Evolutionary conservation across 208 protist genomes (phyloP).

Genomic region (Leishmania gerbilli): DNA sequence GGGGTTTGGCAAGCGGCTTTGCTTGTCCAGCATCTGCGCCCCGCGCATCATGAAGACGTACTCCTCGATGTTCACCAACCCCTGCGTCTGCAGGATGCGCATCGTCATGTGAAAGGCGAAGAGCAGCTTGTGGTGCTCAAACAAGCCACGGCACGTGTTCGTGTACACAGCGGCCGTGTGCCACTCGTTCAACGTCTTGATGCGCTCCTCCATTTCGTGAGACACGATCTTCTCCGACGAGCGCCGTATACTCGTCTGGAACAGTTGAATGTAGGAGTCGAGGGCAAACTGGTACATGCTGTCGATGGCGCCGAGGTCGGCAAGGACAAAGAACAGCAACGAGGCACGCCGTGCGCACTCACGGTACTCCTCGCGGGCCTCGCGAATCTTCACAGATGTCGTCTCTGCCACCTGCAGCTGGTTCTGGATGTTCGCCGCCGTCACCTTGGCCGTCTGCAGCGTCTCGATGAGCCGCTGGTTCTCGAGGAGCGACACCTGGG

Average conservation of each 20-base stretch:
- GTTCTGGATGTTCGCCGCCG: slow-evolving; percentile 94
- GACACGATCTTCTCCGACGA: slow-evolving; percentile 90
- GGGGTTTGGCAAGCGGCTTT: slow-evolving; percentile 95
- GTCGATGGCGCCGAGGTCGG: slow-evolving; percentile 96
- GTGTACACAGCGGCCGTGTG: slow-evolving; percentile 98
- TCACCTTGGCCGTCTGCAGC: slow-evolving; percentile 97
- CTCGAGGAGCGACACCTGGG: slow-evolving; percentile 95
- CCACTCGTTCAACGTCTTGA: slow-evolving; percentile 96
- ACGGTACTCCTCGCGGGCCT: slow-evolving; percentile 96
- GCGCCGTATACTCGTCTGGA: slow-evolving; percentile 95
- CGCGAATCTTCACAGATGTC: slow-evolving; percentile 97
- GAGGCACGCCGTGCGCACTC: slow-evolving; percentile 95
- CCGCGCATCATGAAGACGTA: slow-evolving; percentile 98
- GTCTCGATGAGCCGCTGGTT: slow-evolving; percentile 97
- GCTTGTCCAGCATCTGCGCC: slow-evolving; percentile 95
- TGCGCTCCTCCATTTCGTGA: slow-evolving; percentile 90
- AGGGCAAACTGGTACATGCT: slow-evolving; percentile 99
- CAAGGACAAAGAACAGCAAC: slow-evolving; percentile 98
- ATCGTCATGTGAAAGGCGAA: slow-evolving; percentile 99
- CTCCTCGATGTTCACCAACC: slow-evolving; percentile 94
- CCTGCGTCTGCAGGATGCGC: slow-evolving; percentile 93
- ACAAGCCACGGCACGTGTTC: slow-evolving; percentile 98
- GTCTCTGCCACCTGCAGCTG: slow-evolving; percentile 92
- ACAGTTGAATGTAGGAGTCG: slow-evolving; percentile 97
- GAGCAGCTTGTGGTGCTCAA: slow-evolving; percentile 99